Conservation (phyloP, 768 basidiomycete genomes). For the Leccinum imitatum region DNA sequence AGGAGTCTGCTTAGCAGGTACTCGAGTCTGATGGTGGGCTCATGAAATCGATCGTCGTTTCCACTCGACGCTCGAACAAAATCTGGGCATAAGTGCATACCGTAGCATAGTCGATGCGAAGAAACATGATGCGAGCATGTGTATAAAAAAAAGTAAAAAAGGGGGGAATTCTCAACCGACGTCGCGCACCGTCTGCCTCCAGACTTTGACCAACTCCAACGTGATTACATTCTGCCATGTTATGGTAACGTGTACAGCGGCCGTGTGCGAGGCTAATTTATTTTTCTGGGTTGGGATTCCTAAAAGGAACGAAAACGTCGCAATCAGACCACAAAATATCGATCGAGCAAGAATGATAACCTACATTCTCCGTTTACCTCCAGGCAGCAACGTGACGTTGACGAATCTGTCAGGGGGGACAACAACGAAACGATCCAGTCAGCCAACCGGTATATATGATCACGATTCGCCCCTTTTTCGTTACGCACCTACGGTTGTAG, state of each 20-base stretch:
- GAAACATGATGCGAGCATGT: constrained; percentile 9
- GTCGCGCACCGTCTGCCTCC: constrained; percentile 6
- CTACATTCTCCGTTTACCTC: constrained; percentile 96
- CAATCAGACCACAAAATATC: constrained; percentile 35
- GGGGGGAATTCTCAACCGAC: not conserved
- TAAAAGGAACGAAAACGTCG: not conserved
- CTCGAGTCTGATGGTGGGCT: no score
- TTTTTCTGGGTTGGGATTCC: constrained; percentile 34
- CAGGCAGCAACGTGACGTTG: constrained; percentile 86
- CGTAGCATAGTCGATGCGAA: constrained; percentile 17
- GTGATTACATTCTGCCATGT: constrained; percentile 11
- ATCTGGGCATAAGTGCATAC: constrained; percentile 16
- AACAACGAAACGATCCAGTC: not conserved
- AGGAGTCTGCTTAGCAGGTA: no score
- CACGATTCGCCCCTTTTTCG: not conserved
- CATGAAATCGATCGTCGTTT: no score
- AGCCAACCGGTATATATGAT: no score
- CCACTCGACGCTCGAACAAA: no score
- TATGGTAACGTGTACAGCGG: constrained; percentile 11
- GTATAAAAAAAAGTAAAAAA: constrained; percentile 8
- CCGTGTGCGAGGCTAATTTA: constrained; percentile 13
- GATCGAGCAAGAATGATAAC: constrained; percentile 41
- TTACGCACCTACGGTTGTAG: constrained; percentile 86
- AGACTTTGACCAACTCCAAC: constrained; percentile 11
- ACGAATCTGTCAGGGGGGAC: constrained; percentile 61